These are phyloP conservation scores for Gracilaria gracilis DNA, from an alignment of 23 red algal species.

Conservation along the genomic window DNA sequence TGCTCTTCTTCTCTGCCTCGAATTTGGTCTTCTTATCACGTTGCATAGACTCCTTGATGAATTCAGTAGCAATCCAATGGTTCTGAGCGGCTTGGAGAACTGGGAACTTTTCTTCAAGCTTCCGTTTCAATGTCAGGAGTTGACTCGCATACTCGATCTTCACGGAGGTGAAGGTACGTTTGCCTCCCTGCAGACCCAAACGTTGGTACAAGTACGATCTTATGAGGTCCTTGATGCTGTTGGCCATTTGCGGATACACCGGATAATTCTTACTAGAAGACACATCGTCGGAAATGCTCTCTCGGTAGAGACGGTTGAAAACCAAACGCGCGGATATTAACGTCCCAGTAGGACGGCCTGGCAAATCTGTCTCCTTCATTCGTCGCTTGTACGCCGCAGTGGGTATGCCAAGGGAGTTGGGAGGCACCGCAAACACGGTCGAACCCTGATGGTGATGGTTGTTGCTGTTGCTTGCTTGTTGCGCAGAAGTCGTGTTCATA, in stretches of 20 bases:
- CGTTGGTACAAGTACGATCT: neutral
- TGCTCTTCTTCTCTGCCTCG: neutral
- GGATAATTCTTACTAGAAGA: neutral
- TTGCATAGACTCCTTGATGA: neutral
- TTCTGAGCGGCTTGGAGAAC: neutral
- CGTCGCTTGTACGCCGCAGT: neutral
- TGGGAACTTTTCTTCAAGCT: neutral
- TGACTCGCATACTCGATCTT: neutral
- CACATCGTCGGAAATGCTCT: neutral
- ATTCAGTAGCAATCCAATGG: neutral
- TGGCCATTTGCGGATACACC: neutral
- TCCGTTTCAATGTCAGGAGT: neutral
- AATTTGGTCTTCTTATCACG: neutral
- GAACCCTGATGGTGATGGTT: neutral
- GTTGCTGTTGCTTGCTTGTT: neutral
- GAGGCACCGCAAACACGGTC: neutral
- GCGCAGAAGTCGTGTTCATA: no score
- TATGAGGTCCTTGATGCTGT: neutral
- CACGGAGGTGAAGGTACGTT: neutral
- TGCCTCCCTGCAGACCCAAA: neutral
- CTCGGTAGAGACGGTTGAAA: slow-evolving; percentile 16
- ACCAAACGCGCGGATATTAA: neutral
- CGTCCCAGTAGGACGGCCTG: neutral
- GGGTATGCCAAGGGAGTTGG: neutral
- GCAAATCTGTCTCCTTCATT: neutral